Evolutionary conservation across 768 basidiomycete species (phyloP), one percentile per base, ranked within the genome.

Genomic region (Boletus reticulatus): DNA sequence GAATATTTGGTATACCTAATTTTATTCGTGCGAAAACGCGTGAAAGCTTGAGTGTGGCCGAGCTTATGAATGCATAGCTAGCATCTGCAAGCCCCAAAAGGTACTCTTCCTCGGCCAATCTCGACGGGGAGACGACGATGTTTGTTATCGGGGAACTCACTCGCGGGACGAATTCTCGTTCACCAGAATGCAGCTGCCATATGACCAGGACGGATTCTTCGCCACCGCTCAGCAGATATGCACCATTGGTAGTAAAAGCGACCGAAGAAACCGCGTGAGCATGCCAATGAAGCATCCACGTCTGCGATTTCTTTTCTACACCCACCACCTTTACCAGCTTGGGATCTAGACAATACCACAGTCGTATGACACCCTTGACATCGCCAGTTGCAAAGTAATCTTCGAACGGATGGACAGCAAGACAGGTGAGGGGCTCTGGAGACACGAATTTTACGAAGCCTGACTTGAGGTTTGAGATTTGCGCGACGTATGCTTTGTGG

Each of bases 331-430:
- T 80, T 32, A 73, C 67, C 24, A 80, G 66, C 22, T 77, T 77
- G 63, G 88, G 82, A 58, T 87, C 83, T 17, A 96, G 78, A 71
- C 93, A 96, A 69, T 97, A 94, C 94, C 96, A 98, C 9, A 98
- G 69, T 34, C 92, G 81, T 45, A 99, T 88, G 59, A 82, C 78
- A 52, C 97, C 97, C 59, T 84, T 84, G 20, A 76, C 78, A 64
- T 98, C 95, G 24, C 97, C 97, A 0, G 96, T 97, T 4, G 94
- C 97, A 69, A 98, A 97, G 72, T 90, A 95, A 53, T 95, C 92
- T 59, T 97, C 88, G 48, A 76, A 79, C 3, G 96, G 96, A 69
- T 96, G 93, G 68, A 91, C 89, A 6, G 90, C 84, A 42, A 97
- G 77, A 68, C 90, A 93, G 2, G 90, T 94, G 55, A 98, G 76